These are phyloP conservation scores for Wallacemonas sp. DNA, from an alignment of 208 protist species.

Conservation along the genomic window DNA sequence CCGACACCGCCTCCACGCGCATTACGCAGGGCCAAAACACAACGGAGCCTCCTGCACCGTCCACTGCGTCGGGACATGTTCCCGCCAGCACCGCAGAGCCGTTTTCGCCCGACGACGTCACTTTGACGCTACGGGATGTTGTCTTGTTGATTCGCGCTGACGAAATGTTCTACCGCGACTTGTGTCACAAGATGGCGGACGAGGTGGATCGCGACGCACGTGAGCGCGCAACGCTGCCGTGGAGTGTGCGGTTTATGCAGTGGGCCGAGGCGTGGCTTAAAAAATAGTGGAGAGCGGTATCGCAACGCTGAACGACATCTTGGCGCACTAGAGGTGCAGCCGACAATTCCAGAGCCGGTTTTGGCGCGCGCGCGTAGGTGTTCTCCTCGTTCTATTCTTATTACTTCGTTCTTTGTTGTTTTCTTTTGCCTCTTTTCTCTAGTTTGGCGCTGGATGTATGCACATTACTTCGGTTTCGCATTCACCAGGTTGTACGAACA, in stretches of 20 bases:
- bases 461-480: no score
- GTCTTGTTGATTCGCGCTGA: constrained; percentile 71
- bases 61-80: background rate
- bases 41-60: background rate
- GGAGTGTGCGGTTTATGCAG: background rate
- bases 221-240: background rate
- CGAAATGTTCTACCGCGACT: constrained; percentile 73
- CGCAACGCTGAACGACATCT: no score
- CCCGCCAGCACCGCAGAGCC: background rate
- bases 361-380: no score
- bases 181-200: constrained; percentile 52
- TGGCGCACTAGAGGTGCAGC: no score
- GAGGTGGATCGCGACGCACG: constrained; percentile 30
- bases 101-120: background rate
- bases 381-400: no score
- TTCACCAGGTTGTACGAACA: no score
- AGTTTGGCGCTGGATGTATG: no score
- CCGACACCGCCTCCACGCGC: background rate
- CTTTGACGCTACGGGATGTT: constrained; percentile 64
- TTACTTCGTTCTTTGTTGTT: constrained; percentile 3
- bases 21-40: background rate
- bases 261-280: constrained; percentile 5
- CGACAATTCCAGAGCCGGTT: no score
- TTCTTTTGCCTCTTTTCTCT: background rate
- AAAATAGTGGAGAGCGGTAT: no score